Evolutionary conservation across 768 basidiomycete genomes (phyloP), one percentile per base, ranked within the genome.

Genomic region (Mrakia frigida): DNA sequence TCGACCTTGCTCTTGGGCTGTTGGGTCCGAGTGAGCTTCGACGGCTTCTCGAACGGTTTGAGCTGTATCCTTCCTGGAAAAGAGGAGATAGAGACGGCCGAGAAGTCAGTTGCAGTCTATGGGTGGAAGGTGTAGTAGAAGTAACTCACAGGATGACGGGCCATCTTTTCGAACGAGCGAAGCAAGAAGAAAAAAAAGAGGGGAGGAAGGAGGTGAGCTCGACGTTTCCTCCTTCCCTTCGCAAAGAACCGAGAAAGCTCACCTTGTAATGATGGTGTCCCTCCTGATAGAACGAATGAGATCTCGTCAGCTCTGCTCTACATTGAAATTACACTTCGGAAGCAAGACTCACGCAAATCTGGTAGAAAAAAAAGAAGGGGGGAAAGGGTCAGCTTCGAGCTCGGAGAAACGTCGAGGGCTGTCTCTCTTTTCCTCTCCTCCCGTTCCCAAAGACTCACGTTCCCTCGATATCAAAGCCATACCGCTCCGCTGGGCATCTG

Each of bases 401-500:
- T 21, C 46, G 46, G 46, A 50, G 46, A 50, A 50, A 50, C 18
- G n/a, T n/a, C 14, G 18, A 50, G 16, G 2, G 56, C 23, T n/a
- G 0, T 23, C 37, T 41, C 41, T 46, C 35, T 33, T 23, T 18
- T 41, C 37, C 10, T 37, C 63, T 23, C 63, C 35, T 23, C 37
- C 35, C 2, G 33, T 4, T 61, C 46, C 23, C 11, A 1, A 59
- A 33, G 37, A 73, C 76, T 53, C 63, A 77, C 76, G 76, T 72
- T 73, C 76, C 76, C 63, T 77, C 71, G 60, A 73, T 37, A 14
- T 73, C 50, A 33, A 77, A 77, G 25, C 76, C 76, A 37, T 56
- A 63, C 2, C 76, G 33, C 43, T 31, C 28, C 35, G 73, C 76
- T 41, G 76, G 76, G 25, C 61, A 68, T 6, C 16, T 52, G 43